phyloP scores from a whole-genome alignment of 345 rosid genomes.

The Anastatica hierochuntica region DNA sequence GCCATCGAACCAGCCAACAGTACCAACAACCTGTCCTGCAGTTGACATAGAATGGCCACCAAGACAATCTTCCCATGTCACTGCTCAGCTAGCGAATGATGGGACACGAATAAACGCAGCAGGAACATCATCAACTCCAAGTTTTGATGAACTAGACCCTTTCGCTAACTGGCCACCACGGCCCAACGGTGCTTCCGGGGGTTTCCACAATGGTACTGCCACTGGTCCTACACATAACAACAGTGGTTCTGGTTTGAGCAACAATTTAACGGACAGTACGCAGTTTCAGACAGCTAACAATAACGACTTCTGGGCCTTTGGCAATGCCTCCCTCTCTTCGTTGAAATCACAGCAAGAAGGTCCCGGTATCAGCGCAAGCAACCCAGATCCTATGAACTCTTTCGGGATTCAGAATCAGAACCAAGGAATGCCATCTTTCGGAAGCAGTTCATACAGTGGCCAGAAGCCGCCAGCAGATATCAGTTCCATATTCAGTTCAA shows the following conservation, averaged over 20 bases:
- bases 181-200: slow-evolving; percentile 24
- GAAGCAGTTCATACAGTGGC: slow-evolving; percentile 26
- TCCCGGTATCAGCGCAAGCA: slow-evolving; percentile 26
- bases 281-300: slow-evolving; percentile 22
- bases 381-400: slow-evolving; percentile 34
- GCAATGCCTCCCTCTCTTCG: slow-evolving; percentile 30
- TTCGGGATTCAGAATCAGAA: slow-evolving; percentile 45
- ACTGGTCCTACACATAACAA: too few species aligned
- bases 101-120: slow-evolving; percentile 33
- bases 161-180: slow-evolving; percentile 88
- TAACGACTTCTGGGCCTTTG: slow-evolving; percentile 49
- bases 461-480: slow-evolving; percentile 54
- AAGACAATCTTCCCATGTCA: slow-evolving; percentile 30
- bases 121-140: slow-evolving; percentile 33
- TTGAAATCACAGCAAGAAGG: slow-evolving; percentile 34
- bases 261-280: slow-evolving; percentile 16
- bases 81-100: slow-evolving; percentile 22
- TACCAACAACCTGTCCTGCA: slow-evolving; percentile 46
- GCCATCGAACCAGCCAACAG: slow-evolving; percentile 35
- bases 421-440: slow-evolving; percentile 34
- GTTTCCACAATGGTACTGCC: slow-evolving; percentile 38
- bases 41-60: slow-evolving; percentile 96
- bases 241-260: slow-evolving; percentile 22
- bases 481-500: slow-evolving; percentile 60
- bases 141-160: slow-evolving; percentile 75